Evolutionary conservation across 2,329 filamentous ascomycete species (phyloP).

Genomic region (Trichoderma gracile): DNA sequence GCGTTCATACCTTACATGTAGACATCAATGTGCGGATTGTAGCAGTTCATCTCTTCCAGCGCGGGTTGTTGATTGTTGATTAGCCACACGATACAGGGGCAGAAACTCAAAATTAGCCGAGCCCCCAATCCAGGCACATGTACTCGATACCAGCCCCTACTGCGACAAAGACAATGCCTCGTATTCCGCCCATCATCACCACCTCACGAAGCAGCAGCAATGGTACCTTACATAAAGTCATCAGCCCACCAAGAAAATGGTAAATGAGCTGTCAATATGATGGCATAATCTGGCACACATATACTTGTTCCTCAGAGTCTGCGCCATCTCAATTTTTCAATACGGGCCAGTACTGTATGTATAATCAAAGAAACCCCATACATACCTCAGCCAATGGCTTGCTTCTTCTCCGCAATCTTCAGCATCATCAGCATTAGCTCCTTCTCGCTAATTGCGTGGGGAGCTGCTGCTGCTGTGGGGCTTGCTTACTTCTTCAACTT

Average conservation of each 20-base stretch:
- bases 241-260: no score
- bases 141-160: no score
- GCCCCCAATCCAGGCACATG: neutral
- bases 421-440: neutral
- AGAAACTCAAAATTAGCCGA: neutral
- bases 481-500: neutral
- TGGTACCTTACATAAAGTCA: no score
- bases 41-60: neutral
- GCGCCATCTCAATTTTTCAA: neutral
- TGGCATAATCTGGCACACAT: no score
- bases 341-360: neutral
- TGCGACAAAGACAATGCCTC: neutral
- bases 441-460: neutral
- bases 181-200: neutral
- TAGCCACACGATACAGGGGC: neutral
- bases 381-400: neutral
- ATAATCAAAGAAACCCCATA: neutral
- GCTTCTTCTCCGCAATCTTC: conserved; percentile 6
- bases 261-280: no score
- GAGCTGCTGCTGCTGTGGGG: conserved; percentile 12
- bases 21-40: no score
- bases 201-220: no score
- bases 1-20: no score
- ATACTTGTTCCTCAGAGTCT: neutral
- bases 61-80: neutral